Evolutionary conservation across 2,329 filamentous ascomycete species (phyloP).

Genomic region (Aspergillus texensis): DNA sequence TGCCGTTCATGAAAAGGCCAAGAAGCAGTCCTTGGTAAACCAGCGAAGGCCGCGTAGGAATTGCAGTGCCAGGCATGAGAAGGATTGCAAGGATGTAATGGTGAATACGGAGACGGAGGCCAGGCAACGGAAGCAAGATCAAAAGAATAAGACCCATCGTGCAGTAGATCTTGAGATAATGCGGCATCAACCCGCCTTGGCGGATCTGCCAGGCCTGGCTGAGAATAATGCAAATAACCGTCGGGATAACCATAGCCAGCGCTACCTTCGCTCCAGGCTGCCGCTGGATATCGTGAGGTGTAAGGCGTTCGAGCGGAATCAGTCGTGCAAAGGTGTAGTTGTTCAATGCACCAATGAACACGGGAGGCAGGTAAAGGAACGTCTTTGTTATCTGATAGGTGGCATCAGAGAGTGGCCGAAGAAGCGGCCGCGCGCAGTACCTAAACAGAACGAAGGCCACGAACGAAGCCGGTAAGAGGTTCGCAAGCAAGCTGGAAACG

Average conservation of each 20-base stretch:
- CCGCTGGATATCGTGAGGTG: slow-evolving; percentile 80
- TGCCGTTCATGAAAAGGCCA: slow-evolving; percentile 90
- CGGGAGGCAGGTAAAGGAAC: slow-evolving; percentile 83
- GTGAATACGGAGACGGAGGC: slow-evolving; percentile 83
- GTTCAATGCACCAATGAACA: slow-evolving; percentile 87
- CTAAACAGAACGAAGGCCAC: slow-evolving; percentile 85
- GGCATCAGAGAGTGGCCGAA: slow-evolving; percentile 66
- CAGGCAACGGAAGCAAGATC: slow-evolving; percentile 71
- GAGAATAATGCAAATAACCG: slow-evolving; percentile 68
- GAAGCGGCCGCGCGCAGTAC: slow-evolving; percentile 74
- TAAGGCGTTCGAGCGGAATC: slow-evolving; percentile 92
- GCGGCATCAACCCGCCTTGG: slow-evolving; percentile 76
- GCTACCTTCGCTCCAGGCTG: slow-evolving; percentile 88
- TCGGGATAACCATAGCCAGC: slow-evolving; percentile 73
- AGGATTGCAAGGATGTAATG: slow-evolving; percentile 91
- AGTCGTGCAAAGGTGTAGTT: slow-evolving; percentile 89
- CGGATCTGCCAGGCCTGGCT: slow-evolving; percentile 85
- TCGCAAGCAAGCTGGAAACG: slow-evolving; percentile 75
- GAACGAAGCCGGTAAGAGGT: slow-evolving; percentile 85
- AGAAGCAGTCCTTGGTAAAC: slow-evolving; percentile 88
- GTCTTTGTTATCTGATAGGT: slow-evolving; percentile 79
- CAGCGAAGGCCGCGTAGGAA: slow-evolving; percentile 83
- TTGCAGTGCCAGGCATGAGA: slow-evolving; percentile 81
- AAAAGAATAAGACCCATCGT: slow-evolving; percentile 69
- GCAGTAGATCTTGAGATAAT: slow-evolving; percentile 76